Base-by-base conservation (phyloP, 345 rosid species). In the Salix koriyanagi region DNA sequence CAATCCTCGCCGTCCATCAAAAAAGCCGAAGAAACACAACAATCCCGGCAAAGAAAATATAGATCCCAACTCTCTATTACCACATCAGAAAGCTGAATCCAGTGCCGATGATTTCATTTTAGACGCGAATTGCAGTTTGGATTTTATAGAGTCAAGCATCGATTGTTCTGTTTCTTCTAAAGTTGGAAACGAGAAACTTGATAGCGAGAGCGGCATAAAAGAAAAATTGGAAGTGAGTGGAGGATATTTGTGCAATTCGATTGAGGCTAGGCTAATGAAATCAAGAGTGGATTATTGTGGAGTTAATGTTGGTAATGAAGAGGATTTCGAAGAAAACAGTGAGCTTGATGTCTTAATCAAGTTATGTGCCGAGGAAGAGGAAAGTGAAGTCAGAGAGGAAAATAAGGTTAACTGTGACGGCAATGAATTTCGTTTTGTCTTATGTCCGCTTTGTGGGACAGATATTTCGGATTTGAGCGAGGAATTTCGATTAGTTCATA, bases 361-460 rank as follows among this genome's bases (percentile, higher is more conserved):
- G 87, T 83, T 91, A 37, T 92, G 95, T 34, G 34, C 68, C 13
- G 93, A 85, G 36, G 84, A 30, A 21, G 83, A 67, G 16, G 82
- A 67, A 26, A 16, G 32, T 34, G 74, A 60, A 11, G 32, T 4
- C 1, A 13, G 21, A 5, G 80, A 82, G 67, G 79, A 77, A 67
- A 65, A 75, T 54, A 75, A 75, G 72, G 52, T 80, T 41, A 64
- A 54, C 30, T 58, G 61, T 8, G 56, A 16, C 34, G 62, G 25
- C 6, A 6, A 44, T 7, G 85, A 72, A 75, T 81, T 25, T 1
- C 78, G 70, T 74, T 25, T 64, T 68, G 81, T 91, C 84, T 82
- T 76, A 16, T 95, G 99, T 37, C 99, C 98, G 32, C 69, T 95
- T 41, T 95, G 99, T 75, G 89, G 90, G 42, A 64, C 72, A 72